Evolutionary conservation across 176 grass and related monocot genomes (phyloP), one percentile per base, ranked within the genome.

Genomic region (Ensete ventricosum): DNA sequence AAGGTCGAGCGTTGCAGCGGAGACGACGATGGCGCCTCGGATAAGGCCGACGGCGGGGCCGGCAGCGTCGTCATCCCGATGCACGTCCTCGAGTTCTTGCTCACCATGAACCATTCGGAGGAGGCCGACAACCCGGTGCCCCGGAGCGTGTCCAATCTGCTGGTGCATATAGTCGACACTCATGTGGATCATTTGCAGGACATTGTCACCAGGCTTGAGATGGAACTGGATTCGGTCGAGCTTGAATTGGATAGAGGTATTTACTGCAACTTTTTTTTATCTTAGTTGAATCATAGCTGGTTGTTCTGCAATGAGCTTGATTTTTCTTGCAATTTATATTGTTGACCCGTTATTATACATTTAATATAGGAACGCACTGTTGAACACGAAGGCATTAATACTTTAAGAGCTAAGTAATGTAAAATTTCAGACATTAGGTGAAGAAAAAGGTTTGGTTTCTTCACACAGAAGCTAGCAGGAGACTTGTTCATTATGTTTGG

Each of bases 181-280:
- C 93, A 96, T 81, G 81, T 96, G 0, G 93, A 92, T 84, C 93
- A 96, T 43, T 83, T 90, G 81, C 93, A 96, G 84, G 93, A 96
- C 86, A 96, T 96, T 69, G 87, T 96, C 55, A 88, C 93, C 62
- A 80, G 85, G 43, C 86, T 92, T 69, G 89, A 96, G 83, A 88
- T 90, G 93, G 93, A 96, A 24, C 81, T 96, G 60, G 89, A 96
- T 76, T 55, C 64, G 55, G 76, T 96, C 75, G 93, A 96, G 81
- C 87, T 96, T 70, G 80, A 92, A 75, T 87, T 96, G 43, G 93
- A 96, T 79, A 88, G 83, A 92, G 89, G 93, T 92, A 34, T 60
- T 55, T 24, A 62, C 73, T 85, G 67, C n/a, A 54, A 43, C 34
- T 43, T 43, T 23, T 23, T 43, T 69, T 14, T 1, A 22, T 73